phyloP scores from a whole-genome alignment of 805 yeast species.

The Teunomyces funiuensis region DNA sequence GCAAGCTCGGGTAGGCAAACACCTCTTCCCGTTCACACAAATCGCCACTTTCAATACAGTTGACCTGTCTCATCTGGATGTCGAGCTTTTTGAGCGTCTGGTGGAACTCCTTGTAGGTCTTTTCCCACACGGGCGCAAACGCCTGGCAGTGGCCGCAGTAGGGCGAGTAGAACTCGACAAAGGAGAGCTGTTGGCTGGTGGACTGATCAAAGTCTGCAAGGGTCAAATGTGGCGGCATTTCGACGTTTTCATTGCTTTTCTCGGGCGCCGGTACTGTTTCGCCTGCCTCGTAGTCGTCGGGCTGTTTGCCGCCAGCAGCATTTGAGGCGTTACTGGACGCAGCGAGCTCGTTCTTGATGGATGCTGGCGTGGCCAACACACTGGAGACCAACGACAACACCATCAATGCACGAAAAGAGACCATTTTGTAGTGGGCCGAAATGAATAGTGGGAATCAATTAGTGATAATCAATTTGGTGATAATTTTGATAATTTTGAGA shows the following conservation, averaged over 20 bases:
- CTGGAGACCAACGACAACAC: not conserved
- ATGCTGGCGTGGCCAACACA: not conserved
- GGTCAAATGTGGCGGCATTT: conserved; percentile 53
- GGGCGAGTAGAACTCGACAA: conserved; percentile 90
- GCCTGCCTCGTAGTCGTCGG: not conserved
- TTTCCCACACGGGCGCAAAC: conserved; percentile 82
- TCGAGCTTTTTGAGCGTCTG: conserved; percentile 44
- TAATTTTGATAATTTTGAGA: not conserved
- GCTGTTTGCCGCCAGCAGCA: not conserved
- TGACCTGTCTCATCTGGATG: conserved; percentile 69
- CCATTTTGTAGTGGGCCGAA: not conserved
- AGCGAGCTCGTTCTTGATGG: not conserved
- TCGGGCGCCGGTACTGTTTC: not conserved
- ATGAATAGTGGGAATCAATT: not conserved
- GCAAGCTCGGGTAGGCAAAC: conserved; percentile 64
- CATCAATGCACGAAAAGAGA: not conserved
- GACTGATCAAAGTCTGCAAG: conserved; percentile 49
- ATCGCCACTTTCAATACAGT: conserved; percentile 86
- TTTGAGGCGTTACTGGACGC: not conserved
- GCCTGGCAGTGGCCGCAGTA: conserved; percentile 79
- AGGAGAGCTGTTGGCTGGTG: conserved; percentile 56
- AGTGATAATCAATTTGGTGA: no score
- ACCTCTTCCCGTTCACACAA: conserved; percentile 71
- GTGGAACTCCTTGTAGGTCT: conserved; percentile 52
- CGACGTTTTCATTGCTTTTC: not conserved